phyloP scores from a whole-genome alignment of 1,284 basidiomycete genomes.

The Microbotryum silenes-acaulis region DNA sequence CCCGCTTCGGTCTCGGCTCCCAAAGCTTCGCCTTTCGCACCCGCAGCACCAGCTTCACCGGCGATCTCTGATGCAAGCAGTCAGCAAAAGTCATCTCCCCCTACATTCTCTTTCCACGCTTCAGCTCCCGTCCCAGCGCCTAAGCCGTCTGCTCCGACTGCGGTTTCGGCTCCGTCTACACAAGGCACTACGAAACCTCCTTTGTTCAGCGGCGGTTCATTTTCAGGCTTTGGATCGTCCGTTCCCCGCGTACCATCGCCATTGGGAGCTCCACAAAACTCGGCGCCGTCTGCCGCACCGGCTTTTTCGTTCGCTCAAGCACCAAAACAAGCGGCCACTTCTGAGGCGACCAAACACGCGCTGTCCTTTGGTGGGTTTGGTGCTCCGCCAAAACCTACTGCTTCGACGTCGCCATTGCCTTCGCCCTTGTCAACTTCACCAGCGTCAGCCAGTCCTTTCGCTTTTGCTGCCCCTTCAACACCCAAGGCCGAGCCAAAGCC shows the following conservation, averaged over 20 bases:
- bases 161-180: background rate
- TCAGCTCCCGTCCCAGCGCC: background rate
- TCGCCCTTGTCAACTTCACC: background rate
- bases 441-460: too few relatives aligned
- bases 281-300: background rate
- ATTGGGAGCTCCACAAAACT: background rate
- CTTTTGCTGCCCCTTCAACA: too few relatives aligned
- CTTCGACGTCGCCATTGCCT: background rate
- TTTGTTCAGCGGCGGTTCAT: background rate
- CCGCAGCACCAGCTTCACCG: background rate
- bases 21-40: background rate
- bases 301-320: slow-evolving; percentile 7
- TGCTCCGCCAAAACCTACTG: background rate
- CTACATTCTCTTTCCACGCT: background rate
- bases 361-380: slow-evolving; percentile 7
- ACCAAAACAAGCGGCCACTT: background rate
- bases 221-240: background rate
- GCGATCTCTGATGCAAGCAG: background rate
- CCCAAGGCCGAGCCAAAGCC: background rate
- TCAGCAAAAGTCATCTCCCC: background rate
- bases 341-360: background rate
- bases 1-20: slow-evolving; percentile 3
- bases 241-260: background rate
- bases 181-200: background rate
- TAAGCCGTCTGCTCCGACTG: background rate